Conservation (phyloP, 495 filamentous ascomycete genomes). For the Staphylotrichum tortipilum region DNA sequence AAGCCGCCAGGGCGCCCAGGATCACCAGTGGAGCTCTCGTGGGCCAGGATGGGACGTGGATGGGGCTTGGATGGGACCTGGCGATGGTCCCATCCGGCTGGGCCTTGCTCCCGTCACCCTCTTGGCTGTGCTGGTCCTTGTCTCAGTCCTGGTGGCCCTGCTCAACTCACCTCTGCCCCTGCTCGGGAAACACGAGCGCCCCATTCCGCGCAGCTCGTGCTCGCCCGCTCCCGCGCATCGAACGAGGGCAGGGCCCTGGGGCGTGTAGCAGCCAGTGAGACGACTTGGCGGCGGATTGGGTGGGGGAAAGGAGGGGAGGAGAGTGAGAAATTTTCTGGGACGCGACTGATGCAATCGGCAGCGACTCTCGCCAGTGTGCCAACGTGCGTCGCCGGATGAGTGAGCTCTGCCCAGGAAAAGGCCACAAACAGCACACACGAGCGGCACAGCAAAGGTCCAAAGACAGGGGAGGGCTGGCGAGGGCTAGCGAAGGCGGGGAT, state of each 20-base stretch:
- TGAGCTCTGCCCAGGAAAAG: not conserved
- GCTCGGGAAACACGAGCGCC: not conserved
- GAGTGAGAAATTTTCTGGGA: constrained; percentile 1
- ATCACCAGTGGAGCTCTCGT: not conserved
- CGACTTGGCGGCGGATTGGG: constrained; percentile 8
- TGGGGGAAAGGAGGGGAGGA: constrained; percentile 12
- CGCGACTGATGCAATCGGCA: not conserved
- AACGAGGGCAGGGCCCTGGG: constrained; percentile 4
- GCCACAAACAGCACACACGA: not conserved
- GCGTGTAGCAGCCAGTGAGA: constrained; percentile 15
- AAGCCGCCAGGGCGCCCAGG: not conserved
- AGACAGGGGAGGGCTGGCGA: no score
- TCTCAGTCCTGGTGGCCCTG: no score
- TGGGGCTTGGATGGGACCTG: no score
- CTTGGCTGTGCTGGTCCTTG: no score
- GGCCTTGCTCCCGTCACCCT: no score
- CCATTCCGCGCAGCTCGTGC: not conserved
- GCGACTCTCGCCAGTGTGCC: not conserved
- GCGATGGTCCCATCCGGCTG: no score
- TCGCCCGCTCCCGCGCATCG: not conserved
- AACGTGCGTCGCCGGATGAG: not conserved
- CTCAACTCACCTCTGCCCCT: no score
- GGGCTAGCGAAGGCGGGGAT: constrained; percentile 10
- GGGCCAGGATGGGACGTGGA: not conserved
- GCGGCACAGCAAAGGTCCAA: not conserved